Percentiles rank a stretch among this genome's conserved stretches.
Conservation (phyloP, 495 filamentous ascomycete species). For the Penicillium lagena region DNA sequence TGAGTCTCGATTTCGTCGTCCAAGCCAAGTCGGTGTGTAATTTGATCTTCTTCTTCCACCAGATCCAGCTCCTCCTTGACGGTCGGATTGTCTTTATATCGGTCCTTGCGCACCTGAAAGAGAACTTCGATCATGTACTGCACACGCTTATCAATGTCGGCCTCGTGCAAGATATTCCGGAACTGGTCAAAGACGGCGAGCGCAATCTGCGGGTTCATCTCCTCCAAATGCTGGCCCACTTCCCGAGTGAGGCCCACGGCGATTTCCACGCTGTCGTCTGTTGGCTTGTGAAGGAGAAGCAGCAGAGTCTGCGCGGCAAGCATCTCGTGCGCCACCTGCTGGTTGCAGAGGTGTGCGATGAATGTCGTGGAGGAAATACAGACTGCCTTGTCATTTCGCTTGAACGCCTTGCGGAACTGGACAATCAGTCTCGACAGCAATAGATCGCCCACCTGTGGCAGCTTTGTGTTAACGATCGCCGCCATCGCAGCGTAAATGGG, state of each 20-base stretch:
- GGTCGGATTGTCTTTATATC: constrained; percentile 88
- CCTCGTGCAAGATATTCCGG: constrained; percentile 88
- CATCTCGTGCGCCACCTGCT: constrained; percentile 92
- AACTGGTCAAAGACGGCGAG: constrained; percentile 93
- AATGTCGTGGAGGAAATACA: constrained; percentile 88
- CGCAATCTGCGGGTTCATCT: constrained; percentile 82
- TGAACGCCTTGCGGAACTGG: constrained; percentile 94
- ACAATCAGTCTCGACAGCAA: constrained; percentile 78
- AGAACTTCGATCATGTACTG: constrained; percentile 99
- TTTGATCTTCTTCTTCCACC: constrained; percentile 95
- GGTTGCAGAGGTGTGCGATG: constrained; percentile 89
- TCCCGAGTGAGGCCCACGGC: constrained; percentile 87
- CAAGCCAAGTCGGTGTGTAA: constrained; percentile 75
- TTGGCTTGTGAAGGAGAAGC: constrained; percentile 84
- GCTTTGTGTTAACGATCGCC: constrained; percentile 95
- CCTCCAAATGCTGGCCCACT: constrained; percentile 87
- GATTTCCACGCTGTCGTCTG: constrained; percentile 97
- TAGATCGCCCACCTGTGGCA: constrained; percentile 89
- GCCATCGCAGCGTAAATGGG: constrained; percentile 92
- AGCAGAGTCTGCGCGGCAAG: constrained; percentile 85
- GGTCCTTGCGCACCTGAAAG: constrained; percentile 93
- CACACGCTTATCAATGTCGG: constrained; percentile 89
- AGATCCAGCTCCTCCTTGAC: constrained; percentile 91
- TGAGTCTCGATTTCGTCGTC: constrained; percentile 78
- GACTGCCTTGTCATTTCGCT: constrained; percentile 93